Conservation (phyloP, 768 basidiomycete species). For the Leccinum longicurvipes region DNA sequence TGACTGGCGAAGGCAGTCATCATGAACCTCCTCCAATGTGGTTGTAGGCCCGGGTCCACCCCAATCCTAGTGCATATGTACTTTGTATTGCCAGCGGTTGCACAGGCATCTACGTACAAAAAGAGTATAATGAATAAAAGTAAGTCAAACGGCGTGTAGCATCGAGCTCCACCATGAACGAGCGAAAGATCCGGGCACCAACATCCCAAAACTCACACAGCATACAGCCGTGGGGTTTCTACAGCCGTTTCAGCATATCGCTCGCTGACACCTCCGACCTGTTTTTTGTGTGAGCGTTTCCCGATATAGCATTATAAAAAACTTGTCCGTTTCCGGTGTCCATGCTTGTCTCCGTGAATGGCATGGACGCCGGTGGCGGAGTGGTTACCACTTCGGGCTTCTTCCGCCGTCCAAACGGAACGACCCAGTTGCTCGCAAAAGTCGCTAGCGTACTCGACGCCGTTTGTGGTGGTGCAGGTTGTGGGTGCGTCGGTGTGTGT, state of each 20-base stretch:
- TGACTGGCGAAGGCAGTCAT: too few relatives aligned
- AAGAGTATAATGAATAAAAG: background rate
- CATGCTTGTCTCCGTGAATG: slow-evolving; percentile 9
- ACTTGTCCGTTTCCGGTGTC: slow-evolving; percentile 23
- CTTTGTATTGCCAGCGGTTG: background rate
- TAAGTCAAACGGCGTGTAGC: background rate
- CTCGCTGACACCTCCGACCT: slow-evolving; percentile 34
- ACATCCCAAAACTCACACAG: background rate
- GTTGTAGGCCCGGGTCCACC: too few relatives aligned
- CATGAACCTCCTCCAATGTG: too few relatives aligned
- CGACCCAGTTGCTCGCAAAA: slow-evolving; percentile 64
- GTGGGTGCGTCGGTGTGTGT: slow-evolving; percentile 1
- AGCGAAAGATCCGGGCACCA: background rate
- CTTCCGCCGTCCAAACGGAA: slow-evolving; percentile 59
- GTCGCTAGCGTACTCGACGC: slow-evolving; percentile 53
- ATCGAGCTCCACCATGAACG: background rate
- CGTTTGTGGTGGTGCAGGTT: slow-evolving; percentile 28
- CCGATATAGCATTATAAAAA: slow-evolving; percentile 16
- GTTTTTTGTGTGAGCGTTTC: slow-evolving; percentile 1
- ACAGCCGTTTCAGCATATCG: slow-evolving; percentile 35
- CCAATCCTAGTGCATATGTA: background rate
- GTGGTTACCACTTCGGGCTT: slow-evolving; percentile 13
- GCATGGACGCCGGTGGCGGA: slow-evolving; percentile 1
- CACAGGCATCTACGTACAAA: background rate
- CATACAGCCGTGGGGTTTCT: background rate